Base-by-base conservation (phyloP, 495 filamentous ascomycete species). In the Lepidopterella palustris region DNA sequence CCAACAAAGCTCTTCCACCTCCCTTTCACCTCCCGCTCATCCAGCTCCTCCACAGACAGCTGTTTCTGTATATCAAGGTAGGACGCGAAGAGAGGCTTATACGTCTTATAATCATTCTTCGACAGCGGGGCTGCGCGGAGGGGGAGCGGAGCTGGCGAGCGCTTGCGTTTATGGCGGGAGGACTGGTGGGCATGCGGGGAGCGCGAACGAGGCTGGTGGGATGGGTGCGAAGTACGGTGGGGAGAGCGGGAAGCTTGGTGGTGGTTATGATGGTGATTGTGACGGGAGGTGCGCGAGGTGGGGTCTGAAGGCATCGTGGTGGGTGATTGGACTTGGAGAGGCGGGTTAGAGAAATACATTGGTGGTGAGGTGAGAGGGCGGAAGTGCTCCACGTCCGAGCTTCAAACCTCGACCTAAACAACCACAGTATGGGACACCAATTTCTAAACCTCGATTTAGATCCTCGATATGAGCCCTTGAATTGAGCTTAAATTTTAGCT, bases 11-110 rank as follows among this genome's bases (percentile, higher is more conserved):
- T 92, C 76, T 96, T 96, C 90, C 92, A 98, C 39, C 93, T 76
- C 0, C 92, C 93, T 48, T 80, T 84, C 0, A 83, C 69, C 67
- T 97, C 92, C 13, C 80, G 75, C 55, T 86, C 83, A 39, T 78
- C 74, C 40, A 98, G 68, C 2, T 82, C 79, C 23, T 82, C 76
- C 0, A 97, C 72, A 25, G 79, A 63, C 2, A 88, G 69, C 9
- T 81, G 74, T 73, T 98, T 97, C 68, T 97, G 92, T 15, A 96
- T 84, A 64, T 96, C 89, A 25, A 98, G 78, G 68, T 97, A 98
- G 63, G 86, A 78, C 24, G 83, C 88, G 58, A 98, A 90, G 67
- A 97, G 80, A 0, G 87, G 80, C 60, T 78, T 78, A 65, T 87
- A 88, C 0, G 68, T 56, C 3, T 77, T 71, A 18, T 87, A 74